Conservation (phyloP, 1,139 yeast genomes). For the Taphrina communis region DNA sequence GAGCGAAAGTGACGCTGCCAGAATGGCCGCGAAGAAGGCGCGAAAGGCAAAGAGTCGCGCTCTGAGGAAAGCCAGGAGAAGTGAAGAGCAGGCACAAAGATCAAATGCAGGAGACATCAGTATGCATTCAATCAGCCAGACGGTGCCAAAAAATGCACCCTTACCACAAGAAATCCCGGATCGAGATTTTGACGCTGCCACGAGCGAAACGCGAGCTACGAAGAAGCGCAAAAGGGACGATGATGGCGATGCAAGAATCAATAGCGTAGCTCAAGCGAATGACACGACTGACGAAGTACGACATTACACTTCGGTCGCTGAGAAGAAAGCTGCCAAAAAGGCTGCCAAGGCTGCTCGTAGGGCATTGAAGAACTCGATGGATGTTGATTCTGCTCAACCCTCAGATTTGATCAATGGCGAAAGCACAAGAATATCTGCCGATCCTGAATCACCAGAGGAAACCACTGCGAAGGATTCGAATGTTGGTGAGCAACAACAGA, state of each 20-base stretch:
- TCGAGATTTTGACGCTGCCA: neutral
- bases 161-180: no score
- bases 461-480: no score
- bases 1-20: slow-evolving; percentile 1
- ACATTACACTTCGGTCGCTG: neutral
- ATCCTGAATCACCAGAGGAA: no score
- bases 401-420: neutral
- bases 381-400: neutral
- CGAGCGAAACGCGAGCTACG: neutral
- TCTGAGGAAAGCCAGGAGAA: neutral
- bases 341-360: neutral
- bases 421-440: neutral
- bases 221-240: neutral
- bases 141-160: no score
- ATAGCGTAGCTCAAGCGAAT: no score
- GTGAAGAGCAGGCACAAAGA: neutral
- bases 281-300: neutral
- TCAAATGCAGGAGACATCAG: neutral
- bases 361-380: neutral
- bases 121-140: no score
- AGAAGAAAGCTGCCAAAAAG: slow-evolving; percentile 7
- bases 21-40: neutral
- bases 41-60: neutral
- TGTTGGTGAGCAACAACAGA: no score
- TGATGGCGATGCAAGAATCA: no score